phyloP scores from a whole-genome alignment of 2,329 filamentous ascomycete genomes.

The Xylaria sp. region DNA sequence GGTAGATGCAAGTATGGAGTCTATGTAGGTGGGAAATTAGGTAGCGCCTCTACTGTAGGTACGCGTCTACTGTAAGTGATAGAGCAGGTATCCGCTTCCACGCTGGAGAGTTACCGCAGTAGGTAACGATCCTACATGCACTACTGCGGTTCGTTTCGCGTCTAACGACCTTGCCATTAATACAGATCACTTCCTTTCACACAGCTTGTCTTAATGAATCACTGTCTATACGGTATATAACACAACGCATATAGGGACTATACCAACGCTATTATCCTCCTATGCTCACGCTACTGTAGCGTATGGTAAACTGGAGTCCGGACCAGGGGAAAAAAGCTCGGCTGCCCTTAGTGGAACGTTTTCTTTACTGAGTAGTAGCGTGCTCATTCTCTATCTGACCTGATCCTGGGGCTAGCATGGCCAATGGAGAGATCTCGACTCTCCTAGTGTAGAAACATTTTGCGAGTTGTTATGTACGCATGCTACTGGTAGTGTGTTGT shows the following conservation, averaged over 20 bases:
- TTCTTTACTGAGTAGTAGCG: not conserved
- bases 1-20: not conserved
- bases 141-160: not conserved
- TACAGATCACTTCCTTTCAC: not conserved
- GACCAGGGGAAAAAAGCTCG: slow-evolving; percentile 1
- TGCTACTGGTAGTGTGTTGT: not conserved
- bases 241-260: not conserved
- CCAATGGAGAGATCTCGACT: slow-evolving; percentile 2
- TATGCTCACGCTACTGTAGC: not conserved
- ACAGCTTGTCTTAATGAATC: not conserved
- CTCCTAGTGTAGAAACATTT: not conserved
- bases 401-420: slow-evolving; percentile 1
- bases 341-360: not conserved
- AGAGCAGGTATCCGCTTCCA: not conserved
- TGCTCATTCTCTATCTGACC: slow-evolving; percentile 8
- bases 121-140: not conserved
- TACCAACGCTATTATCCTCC: not conserved
- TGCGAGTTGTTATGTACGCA: not conserved
- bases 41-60: slow-evolving; percentile 3
- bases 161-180: not conserved
- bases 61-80: not conserved
- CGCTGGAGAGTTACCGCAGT: not conserved
- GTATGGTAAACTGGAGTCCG: not conserved
- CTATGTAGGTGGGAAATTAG: not conserved
- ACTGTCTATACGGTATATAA: not conserved